phyloP scores from a whole-genome alignment of 768 basidiomycete genomes.

The Panus rudis region DNA sequence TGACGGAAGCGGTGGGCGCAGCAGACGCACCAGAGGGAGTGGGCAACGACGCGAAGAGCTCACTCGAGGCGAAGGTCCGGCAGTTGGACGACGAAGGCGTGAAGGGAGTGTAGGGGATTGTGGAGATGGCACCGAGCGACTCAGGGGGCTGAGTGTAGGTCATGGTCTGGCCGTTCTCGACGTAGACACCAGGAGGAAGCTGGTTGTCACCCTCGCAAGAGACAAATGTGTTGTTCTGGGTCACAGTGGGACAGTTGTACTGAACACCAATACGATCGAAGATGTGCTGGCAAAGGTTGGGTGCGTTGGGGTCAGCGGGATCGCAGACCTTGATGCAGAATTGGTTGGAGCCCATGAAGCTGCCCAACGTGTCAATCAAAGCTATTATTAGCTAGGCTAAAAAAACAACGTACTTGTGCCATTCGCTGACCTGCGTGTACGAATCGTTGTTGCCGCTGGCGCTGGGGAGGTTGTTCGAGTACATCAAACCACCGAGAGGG shows the following conservation, averaged over 20 bases:
- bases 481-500: constrained; percentile 67
- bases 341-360: constrained; percentile 60
- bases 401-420: constrained; percentile 48
- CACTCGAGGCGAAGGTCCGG: constrained; percentile 27
- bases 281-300: constrained; percentile 60
- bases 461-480: constrained; percentile 47
- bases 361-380: constrained; percentile 24
- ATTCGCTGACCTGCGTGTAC: constrained; percentile 53
- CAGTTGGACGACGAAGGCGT: constrained; percentile 40
- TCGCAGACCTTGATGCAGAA: constrained; percentile 77
- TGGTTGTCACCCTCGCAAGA: constrained; percentile 63
- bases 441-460: constrained; percentile 33
- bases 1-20: constrained; percentile 6
- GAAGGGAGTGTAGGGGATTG: constrained; percentile 36
- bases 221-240: constrained; percentile 52
- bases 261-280: constrained; percentile 68
- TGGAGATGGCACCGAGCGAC: constrained; percentile 35
- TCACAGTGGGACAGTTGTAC: constrained; percentile 66
- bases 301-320: constrained; percentile 39
- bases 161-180: constrained; percentile 29
- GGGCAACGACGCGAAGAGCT: constrained; percentile 24
- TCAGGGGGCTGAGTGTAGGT: constrained; percentile 45
- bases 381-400: neutral
- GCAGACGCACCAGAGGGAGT: constrained; percentile 8
- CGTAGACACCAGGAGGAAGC: constrained; percentile 49